Evolutionary conservation across 495 filamentous ascomycete genomes (phyloP).

Genomic region (Pyrenula aspistea): DNA sequence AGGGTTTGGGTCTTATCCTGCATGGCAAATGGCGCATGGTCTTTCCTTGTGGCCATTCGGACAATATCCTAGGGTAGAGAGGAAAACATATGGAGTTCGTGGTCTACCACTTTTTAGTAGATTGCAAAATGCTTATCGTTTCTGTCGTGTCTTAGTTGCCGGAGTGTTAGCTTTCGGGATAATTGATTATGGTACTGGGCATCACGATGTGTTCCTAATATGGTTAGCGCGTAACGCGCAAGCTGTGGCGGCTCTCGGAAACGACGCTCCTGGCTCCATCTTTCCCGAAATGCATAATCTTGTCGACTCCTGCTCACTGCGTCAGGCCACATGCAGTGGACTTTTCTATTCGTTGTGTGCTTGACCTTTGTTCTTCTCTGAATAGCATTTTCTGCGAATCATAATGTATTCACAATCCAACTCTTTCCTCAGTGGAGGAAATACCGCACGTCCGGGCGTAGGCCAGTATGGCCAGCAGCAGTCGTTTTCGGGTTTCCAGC

Average conservation of each 20-base stretch:
- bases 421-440: slow-evolving; percentile 68
- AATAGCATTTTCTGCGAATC: slow-evolving; percentile 18
- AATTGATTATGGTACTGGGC: no score
- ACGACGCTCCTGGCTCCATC: no score
- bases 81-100: no score
- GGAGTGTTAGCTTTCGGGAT: no score
- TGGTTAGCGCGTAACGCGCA: no score
- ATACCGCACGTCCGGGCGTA: slow-evolving; percentile 62
- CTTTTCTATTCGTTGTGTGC: background rate
- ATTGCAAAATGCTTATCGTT: no score
- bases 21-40: background rate
- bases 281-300: background rate
- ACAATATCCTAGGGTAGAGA: no score
- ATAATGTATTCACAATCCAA: slow-evolving; percentile 82
- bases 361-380: slow-evolving; percentile 1
- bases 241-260: no score
- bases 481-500: slow-evolving; percentile 32
- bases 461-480: slow-evolving; percentile 35
- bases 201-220: no score
- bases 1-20: background rate
- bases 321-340: background rate
- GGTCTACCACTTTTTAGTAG: no score
- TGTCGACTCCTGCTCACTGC: background rate
- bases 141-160: no score
- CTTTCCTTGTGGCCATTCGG: background rate